Base-by-base conservation (phyloP, 805 yeast genomes). In the Wickerhamiella nectarea region DNA sequence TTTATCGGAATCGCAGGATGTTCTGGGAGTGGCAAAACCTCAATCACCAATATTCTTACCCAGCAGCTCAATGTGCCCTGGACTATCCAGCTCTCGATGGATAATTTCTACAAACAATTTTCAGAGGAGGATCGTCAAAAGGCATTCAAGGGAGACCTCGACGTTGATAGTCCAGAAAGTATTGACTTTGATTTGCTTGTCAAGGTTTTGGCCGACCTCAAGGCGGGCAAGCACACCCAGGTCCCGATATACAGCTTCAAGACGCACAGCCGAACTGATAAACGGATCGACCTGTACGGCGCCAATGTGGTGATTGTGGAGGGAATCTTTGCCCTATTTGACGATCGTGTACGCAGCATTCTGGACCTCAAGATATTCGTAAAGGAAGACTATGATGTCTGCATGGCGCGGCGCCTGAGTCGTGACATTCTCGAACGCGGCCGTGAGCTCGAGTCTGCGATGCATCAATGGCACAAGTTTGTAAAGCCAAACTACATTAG, bases 281-380 rank as follows among this genome's bases (percentile, higher is more conserved):
- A 79, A 55, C 68, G 69, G n/a, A 66, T 78, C 39, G 77, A 87
- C 3, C 75, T 91, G 15, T 87, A 86, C 56, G 97, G 96, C 1
- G 95, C 96, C 12, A 86, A 86, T 58, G 94, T 91, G 17, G 81
- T 91, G 43, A 80, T 91, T 5, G 65, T 91, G 31, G 98, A 91
- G 60, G 98, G 98, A 1, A 76, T 91, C 3, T 84, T 82, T 57
- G 85, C 95, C 0, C 61, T 91, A 36, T 76, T 78, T 48, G 85
- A 80, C 57, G 68, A 70, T 38, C 70, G 86, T 34, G 61, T 91
- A 14, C 62, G 80, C 43, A 79, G 73, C 10, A 56, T 86, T 55
- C 80, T 87, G 80, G 94, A 89, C 55, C 68, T 85, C 47, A 89
- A 82, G 60, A 74, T 89, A 15, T 91, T 76, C 59, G 96, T 91